phyloP scores from a whole-genome alignment of 1,139 yeast species.

The Sugiyamaella neomexicana region DNA sequence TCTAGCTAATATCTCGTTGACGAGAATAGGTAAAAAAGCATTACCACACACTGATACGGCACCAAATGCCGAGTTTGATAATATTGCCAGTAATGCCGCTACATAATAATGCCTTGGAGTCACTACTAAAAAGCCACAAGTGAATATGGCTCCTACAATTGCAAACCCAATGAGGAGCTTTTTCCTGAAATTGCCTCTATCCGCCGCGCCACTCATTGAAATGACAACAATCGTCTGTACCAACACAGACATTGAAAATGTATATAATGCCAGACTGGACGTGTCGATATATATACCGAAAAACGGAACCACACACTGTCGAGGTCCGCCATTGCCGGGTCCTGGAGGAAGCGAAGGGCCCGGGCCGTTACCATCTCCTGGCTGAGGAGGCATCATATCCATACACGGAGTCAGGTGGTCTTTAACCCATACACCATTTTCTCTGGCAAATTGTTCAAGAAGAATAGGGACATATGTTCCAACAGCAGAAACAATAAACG shows the following conservation, averaged over 20 bases:
- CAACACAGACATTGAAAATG: constrained; percentile 63
- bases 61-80: constrained; percentile 68
- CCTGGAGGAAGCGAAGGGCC: constrained; percentile 21
- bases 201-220: constrained; percentile 66
- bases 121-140: constrained; percentile 49
- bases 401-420: constrained; percentile 53
- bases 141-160: constrained; percentile 52
- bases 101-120: constrained; percentile 50
- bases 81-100: constrained; percentile 56
- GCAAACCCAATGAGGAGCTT: constrained; percentile 55
- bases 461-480: constrained; percentile 69
- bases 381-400: constrained; percentile 26
- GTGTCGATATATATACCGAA: constrained; percentile 59
- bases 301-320: constrained; percentile 49
- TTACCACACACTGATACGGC: constrained; percentile 77
- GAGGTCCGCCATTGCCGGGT: constrained; percentile 20
- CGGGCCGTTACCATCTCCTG: constrained; percentile 27
- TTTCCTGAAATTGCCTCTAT: constrained; percentile 56
- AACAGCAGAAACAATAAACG: constrained; percentile 69
- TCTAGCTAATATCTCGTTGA: constrained; percentile 32
- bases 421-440: constrained; percentile 57
- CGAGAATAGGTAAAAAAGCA: constrained; percentile 61
- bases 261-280: constrained; percentile 65
- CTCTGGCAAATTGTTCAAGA: constrained; percentile 64
- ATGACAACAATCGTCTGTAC: constrained; percentile 65